These are phyloP conservation scores for Peniophora sp. DNA, from an alignment of 1,284 basidiomycete genomes.

Conservation along the genomic window DNA sequence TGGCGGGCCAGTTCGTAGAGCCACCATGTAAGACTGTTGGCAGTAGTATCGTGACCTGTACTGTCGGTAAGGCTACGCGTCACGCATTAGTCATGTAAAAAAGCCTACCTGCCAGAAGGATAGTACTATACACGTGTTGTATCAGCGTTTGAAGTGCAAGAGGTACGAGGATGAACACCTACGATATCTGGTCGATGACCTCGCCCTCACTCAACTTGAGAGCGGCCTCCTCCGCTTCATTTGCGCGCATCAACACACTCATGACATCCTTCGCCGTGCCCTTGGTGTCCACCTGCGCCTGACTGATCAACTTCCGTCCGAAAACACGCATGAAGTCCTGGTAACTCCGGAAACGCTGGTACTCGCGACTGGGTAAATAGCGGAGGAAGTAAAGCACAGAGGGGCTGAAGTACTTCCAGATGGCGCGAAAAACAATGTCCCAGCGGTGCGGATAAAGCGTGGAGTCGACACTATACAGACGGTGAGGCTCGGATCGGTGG, in stretches of 20 bases:
- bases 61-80: not conserved
- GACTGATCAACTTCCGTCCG: conserved; percentile 13
- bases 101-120: conserved; percentile 24
- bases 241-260: conserved; percentile 19
- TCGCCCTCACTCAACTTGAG: conserved; percentile 16
- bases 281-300: conserved; percentile 13
- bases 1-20: conserved; percentile 20
- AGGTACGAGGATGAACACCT: not conserved
- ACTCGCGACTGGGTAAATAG: conserved; percentile 17
- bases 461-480: conserved; percentile 8
- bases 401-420: conserved; percentile 17
- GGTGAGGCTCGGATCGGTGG: not conserved
- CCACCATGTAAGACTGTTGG: conserved; percentile 17
- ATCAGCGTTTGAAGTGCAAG: not conserved
- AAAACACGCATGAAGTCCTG: conserved; percentile 16
- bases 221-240: conserved; percentile 13
- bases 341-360: conserved; percentile 14
- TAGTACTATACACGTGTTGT: conserved; percentile 12
- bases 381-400: conserved; percentile 10
- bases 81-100: not conserved
- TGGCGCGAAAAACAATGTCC: conserved; percentile 13
- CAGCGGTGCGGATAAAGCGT: conserved; percentile 10
- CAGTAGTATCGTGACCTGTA: conserved; percentile 15
- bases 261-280: conserved; percentile 19
- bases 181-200: conserved; percentile 19